Evolutionary conservation across 83 land plant species (phyloP), one percentile per base, ranked within the genome.

Genomic region (Isoetes engelmannii): DNA sequence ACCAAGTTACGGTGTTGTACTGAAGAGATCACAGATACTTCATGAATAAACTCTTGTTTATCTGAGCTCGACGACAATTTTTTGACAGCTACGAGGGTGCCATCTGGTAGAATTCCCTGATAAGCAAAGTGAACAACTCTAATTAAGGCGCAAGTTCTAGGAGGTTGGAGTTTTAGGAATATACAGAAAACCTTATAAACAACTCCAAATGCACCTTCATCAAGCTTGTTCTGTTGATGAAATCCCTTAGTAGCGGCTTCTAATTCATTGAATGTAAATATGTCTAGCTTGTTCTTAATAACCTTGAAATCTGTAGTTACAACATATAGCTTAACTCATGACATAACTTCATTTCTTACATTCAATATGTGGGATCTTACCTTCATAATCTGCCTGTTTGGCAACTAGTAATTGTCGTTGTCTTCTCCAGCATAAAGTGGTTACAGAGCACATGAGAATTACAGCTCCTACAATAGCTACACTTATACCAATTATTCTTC

Each of bases 181-280:
- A 19, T 19, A 58, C 19, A 5, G 61, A n/a, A 43, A n/a, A 70
- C 72, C 72, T 70, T 70, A 51, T 70, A 70, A 57, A 56, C 72
- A 6, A 45, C 47, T 6, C 72, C 72, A 60, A 70, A 70, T 8
- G 46, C 67, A 13, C 72, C 72, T 59, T 70, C 48, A 10, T 62
- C 72, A 18, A 70, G 46, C 20, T 70, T 58, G 41, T 18, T 57
- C 45, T 59, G 42, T 4, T 47, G 63, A 45, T 56, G 63, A 48
- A 70, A 70, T 4, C 59, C 63, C 15, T 21, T 37, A 6, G 72
- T 70, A 46, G 72, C 72, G 5, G 47, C 19, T 44, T 58, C 56
- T 12, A 70, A 9, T 9, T 70, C 63, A 44, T 58, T 44, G 21
- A 56, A 58, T 15, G 72, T 41, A 47, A 49, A 70, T 42, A 70